Conservation (phyloP, 176 grass and related monocot species). For the Oryza australiensis region DNA sequence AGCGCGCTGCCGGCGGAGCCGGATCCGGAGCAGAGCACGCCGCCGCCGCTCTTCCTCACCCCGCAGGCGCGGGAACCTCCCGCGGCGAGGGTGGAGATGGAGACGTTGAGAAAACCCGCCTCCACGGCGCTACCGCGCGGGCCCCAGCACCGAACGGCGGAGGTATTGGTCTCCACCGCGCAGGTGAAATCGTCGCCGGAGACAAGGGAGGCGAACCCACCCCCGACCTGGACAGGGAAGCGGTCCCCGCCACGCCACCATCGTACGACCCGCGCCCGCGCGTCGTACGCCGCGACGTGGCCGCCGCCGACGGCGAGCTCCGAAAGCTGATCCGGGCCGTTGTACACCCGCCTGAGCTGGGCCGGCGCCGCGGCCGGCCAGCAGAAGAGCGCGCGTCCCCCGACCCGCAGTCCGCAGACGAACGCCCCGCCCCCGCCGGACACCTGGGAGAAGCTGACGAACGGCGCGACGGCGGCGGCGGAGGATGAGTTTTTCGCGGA, state of each 20-base stretch:
- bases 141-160: constrained; percentile 68
- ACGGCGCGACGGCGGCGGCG: constrained; percentile 7
- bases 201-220: constrained; percentile 53
- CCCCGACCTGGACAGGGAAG: neutral
- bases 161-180: constrained; percentile 33
- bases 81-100: constrained; percentile 45
- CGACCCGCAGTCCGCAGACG: constrained; percentile 48
- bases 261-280: neutral
- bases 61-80: constrained; percentile 58
- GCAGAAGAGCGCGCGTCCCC: constrained; percentile 63
- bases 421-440: constrained; percentile 53
- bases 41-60: constrained; percentile 15
- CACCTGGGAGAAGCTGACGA: constrained; percentile 48
- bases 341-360: constrained; percentile 50
- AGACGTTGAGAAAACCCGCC: constrained; percentile 29
- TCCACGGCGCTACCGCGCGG: constrained; percentile 28
- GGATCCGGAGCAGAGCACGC: constrained; percentile 36
- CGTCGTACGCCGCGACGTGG: constrained; percentile 64
- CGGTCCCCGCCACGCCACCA: constrained; percentile 51
- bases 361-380: constrained; percentile 37
- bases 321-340: neutral
- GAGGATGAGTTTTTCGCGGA: neutral
- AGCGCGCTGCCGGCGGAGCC: neutral
- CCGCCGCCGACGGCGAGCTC: constrained; percentile 50
- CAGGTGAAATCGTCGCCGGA: constrained; percentile 79